phyloP scores from a whole-genome alignment of 2,329 filamentous ascomycete genomes.

The Pseudogymnoascus sp. region DNA sequence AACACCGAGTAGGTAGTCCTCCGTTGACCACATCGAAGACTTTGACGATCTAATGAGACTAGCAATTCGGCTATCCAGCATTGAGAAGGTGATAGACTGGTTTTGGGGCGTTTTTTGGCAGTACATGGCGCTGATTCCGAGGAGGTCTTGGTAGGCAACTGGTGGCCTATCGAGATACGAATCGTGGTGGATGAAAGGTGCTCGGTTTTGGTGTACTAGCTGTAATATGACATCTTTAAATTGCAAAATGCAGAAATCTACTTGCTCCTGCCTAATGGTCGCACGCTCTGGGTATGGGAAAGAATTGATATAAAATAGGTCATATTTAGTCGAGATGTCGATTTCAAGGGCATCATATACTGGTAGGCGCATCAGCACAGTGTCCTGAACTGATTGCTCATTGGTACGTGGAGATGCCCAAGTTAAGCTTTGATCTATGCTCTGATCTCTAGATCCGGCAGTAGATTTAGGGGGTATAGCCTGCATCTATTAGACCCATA shows the following conservation, averaged over 20 bases:
- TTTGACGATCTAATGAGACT: constrained; percentile 11
- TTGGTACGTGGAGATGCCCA: background rate
- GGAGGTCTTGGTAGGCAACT: constrained; percentile 17
- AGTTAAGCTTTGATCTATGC: background rate
- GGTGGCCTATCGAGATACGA: constrained; percentile 14
- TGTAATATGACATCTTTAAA: constrained; percentile 14
- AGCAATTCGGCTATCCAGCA: constrained; percentile 17
- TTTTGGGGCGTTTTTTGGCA: constrained; percentile 15
- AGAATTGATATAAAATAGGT: constrained; percentile 13
- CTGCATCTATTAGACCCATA: background rate
- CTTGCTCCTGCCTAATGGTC: constrained; percentile 11
- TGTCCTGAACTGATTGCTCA: background rate
- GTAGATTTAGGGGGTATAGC: background rate
- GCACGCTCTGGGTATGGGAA: constrained; percentile 11
- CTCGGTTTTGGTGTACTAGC: constrained; percentile 14
- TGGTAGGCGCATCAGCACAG: background rate
- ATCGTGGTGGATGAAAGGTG: constrained; percentile 20
- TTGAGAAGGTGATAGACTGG: constrained; percentile 12
- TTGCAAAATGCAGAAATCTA: constrained; percentile 15
- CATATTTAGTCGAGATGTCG: background rate
- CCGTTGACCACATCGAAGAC: background rate
- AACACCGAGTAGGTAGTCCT: constrained; percentile 16
- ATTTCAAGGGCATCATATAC: background rate
- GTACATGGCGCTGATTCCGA: constrained; percentile 18
- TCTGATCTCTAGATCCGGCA: background rate